phyloP scores from a whole-genome alignment of 2,329 filamentous ascomycete genomes.

The Didymella glomerata region DNA sequence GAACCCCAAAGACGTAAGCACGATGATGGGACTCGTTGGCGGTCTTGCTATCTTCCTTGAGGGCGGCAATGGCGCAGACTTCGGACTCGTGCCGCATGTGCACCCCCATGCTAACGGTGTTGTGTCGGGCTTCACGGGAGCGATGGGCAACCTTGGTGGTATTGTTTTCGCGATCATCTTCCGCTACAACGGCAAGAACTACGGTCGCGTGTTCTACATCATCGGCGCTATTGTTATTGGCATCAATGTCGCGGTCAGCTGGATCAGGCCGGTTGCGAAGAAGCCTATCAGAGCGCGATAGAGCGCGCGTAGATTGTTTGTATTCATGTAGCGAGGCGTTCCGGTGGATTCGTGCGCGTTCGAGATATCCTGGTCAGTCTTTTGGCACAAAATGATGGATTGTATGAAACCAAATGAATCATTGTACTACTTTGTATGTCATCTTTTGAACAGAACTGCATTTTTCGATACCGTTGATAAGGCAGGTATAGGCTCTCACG shows the following conservation, averaged over 20 bases:
- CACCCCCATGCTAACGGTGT: conserved; percentile 81
- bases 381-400: neutral
- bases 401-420: too few species aligned
- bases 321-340: conserved; percentile 16
- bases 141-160: conserved; percentile 83
- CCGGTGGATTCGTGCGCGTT: neutral
- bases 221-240: conserved; percentile 77
- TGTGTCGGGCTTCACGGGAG: conserved; percentile 78
- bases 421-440: too few species aligned
- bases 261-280: conserved; percentile 66
- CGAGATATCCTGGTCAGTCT: conserved; percentile 7
- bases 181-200: conserved; percentile 73
- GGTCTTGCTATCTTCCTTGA: conserved; percentile 82
- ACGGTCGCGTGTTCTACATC: conserved; percentile 77
- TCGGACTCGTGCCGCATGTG: conserved; percentile 83
- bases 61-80: conserved; percentile 83
- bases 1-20: conserved; percentile 66
- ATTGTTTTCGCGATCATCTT: conserved; percentile 84
- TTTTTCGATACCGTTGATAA: too few species aligned
- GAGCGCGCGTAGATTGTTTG: neutral
- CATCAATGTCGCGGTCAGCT: conserved; percentile 70
- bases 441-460: too few species aligned
- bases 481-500: too few species aligned
- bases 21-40: conserved; percentile 78
- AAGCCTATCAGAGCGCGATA: conserved; percentile 48